Conservation (phyloP, 2,329 filamentous ascomycete genomes). For the Tolypocladium cylindrosporum region DNA sequence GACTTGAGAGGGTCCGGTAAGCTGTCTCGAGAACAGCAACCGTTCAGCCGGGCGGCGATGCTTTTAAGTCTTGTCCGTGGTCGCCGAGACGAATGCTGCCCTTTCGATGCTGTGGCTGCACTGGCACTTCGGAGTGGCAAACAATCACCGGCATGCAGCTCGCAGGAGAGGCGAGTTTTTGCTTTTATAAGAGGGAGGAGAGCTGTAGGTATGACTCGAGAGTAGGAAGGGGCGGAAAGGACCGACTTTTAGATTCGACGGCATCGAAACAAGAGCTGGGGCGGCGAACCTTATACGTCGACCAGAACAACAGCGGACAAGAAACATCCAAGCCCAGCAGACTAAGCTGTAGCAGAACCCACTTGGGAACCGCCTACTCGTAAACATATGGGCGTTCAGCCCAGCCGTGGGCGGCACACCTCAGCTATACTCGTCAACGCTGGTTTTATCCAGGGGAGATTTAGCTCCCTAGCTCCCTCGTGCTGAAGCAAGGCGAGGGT, state of each 20-base stretch:
- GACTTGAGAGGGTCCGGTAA: too few species aligned
- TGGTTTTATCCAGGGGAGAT: background rate
- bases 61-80: too few species aligned
- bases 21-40: too few species aligned
- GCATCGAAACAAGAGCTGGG: slow-evolving; percentile 6
- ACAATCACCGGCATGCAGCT: background rate
- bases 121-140: background rate
- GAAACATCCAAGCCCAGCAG: background rate
- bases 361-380: background rate
- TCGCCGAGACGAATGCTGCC: background rate
- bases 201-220: background rate
- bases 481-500: background rate
- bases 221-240: background rate
- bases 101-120: background rate
- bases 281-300: slow-evolving; percentile 10
- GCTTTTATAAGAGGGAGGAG: background rate
- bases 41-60: too few species aligned
- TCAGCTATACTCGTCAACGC: slow-evolving; percentile 6
- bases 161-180: background rate
- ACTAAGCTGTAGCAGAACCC: slow-evolving; percentile 1
- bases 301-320: background rate
- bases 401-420: slow-evolving; percentile 4
- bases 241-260: background rate
- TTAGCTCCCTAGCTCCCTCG: slow-evolving; percentile 4
- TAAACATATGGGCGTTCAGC: background rate